Evolutionary conservation across 2,329 filamentous ascomycete species (phyloP).

Genomic region (Calonectria pseudoreteaudii): DNA sequence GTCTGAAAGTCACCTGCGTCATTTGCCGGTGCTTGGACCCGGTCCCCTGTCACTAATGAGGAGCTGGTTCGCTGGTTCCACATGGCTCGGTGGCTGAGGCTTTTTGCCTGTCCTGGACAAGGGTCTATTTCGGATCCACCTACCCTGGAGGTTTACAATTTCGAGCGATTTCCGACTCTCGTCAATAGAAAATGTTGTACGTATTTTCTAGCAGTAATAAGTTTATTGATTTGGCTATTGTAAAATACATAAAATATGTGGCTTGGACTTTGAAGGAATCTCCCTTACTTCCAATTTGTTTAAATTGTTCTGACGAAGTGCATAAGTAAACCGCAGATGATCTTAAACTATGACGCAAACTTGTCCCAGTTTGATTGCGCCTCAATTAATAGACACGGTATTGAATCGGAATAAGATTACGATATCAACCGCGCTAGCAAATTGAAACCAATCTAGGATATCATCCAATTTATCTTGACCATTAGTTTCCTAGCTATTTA

Average conservation of each 20-base stretch:
- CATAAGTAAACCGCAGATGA: neutral
- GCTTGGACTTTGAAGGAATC: neutral
- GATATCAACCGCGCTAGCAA: neutral
- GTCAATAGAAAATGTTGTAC: neutral
- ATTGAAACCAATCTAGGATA: neutral
- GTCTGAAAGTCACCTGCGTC: conserved; percentile 3
- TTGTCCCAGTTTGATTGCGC: neutral
- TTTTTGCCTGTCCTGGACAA: neutral
- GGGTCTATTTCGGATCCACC: neutral
- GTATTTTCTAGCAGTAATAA: neutral
- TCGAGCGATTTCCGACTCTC: too few species aligned
- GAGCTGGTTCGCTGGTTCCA: conserved; percentile 30
- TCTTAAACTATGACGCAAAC: neutral
- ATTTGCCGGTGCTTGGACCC: conserved; percentile 11
- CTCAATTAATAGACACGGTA: neutral
- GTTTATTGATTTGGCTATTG: neutral
- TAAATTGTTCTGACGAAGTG: neutral
- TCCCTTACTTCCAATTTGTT: neutral
- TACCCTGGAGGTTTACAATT: neutral
- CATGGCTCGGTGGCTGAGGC: conserved; percentile 25
- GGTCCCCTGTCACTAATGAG: neutral
- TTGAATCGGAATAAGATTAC: neutral
- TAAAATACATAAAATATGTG: neutral
- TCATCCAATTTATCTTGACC: neutral
- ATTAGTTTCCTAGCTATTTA: neutral